Evolutionary conservation across 306 rosid genomes (phyloP).

Genomic region (Corylus americana): DNA sequence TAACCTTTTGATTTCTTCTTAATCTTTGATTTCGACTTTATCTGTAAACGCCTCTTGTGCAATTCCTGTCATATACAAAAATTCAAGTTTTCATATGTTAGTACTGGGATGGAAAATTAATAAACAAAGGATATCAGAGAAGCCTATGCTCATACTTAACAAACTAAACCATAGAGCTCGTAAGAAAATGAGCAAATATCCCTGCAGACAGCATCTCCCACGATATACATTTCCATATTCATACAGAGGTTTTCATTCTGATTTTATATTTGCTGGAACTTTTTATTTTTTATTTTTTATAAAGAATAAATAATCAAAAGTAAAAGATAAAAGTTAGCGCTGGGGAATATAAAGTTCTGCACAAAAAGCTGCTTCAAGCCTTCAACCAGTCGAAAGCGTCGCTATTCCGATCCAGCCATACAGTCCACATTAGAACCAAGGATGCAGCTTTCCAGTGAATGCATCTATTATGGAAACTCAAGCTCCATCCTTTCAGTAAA

Average conservation of each 20-base stretch:
- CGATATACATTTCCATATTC: neutral
- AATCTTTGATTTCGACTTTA: conserved; percentile 62
- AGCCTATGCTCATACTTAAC: neutral
- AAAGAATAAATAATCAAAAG: too few relatives aligned
- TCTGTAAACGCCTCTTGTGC: conserved; percentile 65
- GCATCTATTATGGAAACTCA: neutral
- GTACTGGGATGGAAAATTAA: neutral
- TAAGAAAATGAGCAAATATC: neutral
- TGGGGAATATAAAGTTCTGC: neutral
- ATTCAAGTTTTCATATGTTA: neutral
- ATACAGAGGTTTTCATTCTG: neutral
- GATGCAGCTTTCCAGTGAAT: neutral
- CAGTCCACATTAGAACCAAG: neutral
- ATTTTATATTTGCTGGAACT: neutral
- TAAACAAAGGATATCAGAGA: neutral
- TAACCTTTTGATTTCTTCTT: conserved; percentile 56
- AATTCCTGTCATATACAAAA: conserved; percentile 48
- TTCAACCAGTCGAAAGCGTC: neutral
- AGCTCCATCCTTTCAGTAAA: neutral
- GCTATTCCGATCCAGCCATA: neutral
- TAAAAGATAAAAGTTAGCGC: neutral
- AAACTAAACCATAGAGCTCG: neutral
- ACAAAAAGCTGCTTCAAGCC: neutral
- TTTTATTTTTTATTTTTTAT: too few relatives aligned
- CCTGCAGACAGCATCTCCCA: neutral